These are phyloP conservation scores for Gnomoniopsis smithogilvyi DNA, from an alignment of 2,329 filamentous ascomycete species.

Conservation along the genomic window DNA sequence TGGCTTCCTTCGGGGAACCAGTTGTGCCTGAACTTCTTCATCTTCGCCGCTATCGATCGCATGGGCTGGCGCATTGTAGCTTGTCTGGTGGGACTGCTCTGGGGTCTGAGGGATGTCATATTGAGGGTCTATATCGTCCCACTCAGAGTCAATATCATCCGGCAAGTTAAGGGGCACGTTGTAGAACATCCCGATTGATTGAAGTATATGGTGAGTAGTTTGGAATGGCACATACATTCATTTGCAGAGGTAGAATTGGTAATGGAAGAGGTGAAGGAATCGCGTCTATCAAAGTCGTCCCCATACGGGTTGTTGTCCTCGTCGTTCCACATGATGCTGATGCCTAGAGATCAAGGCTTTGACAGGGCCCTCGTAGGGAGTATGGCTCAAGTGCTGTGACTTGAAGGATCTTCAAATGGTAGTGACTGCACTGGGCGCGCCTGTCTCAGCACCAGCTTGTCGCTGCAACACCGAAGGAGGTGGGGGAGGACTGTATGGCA, in stretches of 20 bases:
- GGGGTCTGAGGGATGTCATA: slow-evolving; percentile 70
- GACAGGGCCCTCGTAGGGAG: background rate
- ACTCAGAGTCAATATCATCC: slow-evolving; percentile 41
- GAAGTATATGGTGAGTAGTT: background rate
- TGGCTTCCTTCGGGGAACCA: slow-evolving; percentile 64
- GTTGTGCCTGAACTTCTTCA: slow-evolving; percentile 35
- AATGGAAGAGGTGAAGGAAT: slow-evolving; percentile 70
- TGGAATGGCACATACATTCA: slow-evolving; percentile 43
- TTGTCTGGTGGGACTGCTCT: slow-evolving; percentile 12
- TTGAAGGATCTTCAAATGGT: background rate
- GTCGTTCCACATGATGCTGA: slow-evolving; percentile 87
- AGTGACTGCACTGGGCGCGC: background rate
- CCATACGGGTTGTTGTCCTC: slow-evolving; percentile 98
- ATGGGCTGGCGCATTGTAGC: slow-evolving; percentile 8
- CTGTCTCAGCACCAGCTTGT: slow-evolving; percentile 3
- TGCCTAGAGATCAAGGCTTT: background rate
- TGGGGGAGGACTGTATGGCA: slow-evolving; percentile 9
- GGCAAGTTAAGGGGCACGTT: slow-evolving; percentile 33
- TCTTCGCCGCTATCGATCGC: slow-evolving; percentile 46
- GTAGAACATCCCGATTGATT: slow-evolving; percentile 32
- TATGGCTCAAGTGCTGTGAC: too few relatives aligned
- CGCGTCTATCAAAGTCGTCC: slow-evolving; percentile 81
- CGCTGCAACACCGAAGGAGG: slow-evolving; percentile 6
- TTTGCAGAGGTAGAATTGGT: slow-evolving; percentile 63
- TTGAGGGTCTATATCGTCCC: slow-evolving; percentile 46